These are phyloP conservation scores for Marsdenia floribunda DNA, from an alignment of 257 asterid genomes.

Conservation along the genomic window DNA sequence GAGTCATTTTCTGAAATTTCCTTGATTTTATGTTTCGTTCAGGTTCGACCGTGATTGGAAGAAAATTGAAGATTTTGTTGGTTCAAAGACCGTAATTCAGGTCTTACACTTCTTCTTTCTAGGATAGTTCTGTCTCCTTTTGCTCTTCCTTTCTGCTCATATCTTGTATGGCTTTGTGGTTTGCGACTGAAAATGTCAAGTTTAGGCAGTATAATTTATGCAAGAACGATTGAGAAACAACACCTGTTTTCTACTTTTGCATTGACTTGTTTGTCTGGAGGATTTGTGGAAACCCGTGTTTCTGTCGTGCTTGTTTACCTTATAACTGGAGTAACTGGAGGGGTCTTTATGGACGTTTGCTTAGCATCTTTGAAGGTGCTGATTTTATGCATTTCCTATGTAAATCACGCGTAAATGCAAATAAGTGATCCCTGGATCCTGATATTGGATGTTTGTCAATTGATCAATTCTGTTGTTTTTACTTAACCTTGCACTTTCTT, in stretches of 20 bases:
- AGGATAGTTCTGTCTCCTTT: background rate
- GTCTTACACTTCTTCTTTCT: constrained; percentile 27
- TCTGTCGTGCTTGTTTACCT: background rate
- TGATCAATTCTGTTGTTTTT: background rate
- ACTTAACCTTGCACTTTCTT: background rate
- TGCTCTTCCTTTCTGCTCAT: background rate
- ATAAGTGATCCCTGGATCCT: background rate
- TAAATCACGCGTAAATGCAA: background rate
- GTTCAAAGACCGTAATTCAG: constrained; percentile 96
- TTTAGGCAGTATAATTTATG: background rate
- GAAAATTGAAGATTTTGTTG: constrained; percentile 90
- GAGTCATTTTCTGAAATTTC: constrained; percentile 27
- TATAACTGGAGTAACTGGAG: background rate
- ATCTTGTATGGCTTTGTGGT: constrained; percentile 4
- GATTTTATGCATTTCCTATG: background rate
- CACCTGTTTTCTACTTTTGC: background rate
- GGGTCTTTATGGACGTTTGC: background rate
- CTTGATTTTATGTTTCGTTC: constrained; percentile 24
- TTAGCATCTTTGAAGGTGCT: background rate
- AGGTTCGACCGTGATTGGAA: constrained; percentile 99
- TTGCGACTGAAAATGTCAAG: background rate
- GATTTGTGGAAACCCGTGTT: background rate
- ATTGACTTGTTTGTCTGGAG: background rate
- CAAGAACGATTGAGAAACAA: constrained; percentile 3
- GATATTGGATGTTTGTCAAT: background rate